Evolutionary conservation across 345 rosid genomes (phyloP), one percentile per base, ranked within the genome.

Genomic region (Salix caprea): DNA sequence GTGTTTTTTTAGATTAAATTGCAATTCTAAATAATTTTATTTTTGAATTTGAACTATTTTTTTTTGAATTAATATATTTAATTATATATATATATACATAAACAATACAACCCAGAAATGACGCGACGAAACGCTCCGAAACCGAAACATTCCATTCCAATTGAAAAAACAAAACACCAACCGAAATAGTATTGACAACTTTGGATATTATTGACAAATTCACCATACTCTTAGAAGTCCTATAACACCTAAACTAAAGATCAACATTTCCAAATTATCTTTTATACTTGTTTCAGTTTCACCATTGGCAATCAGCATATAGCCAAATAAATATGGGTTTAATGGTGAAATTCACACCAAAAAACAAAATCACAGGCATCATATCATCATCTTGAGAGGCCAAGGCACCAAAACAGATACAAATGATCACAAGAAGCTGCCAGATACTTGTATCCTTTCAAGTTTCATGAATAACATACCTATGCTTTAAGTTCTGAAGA

Each of bases 121-220:
- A 1, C 34, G 1, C 0, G 34, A 0, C 34, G 0, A 4, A 32
- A 32, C 34, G 5, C 5, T 32, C 1, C 34, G 5, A 32, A 32
- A 32, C 5, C 0, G 0, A 32, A 32, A 32, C 1, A 32, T 32
- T 32, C 1, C 34, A 32, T 32, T 4, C 34, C 34, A 32, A 32
- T 32, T 32, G 5, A 32, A 32, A 32, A 32, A 32, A 32, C 34
- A 3, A 32, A 32, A 1, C 2, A 32, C 0, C 34, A 4, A 32
- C 5, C 34, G 0, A 32, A 32, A 32, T 4, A 0, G 5, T 32
- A 32, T 32, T 4, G 34, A 32, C 34, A 32, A 32, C 34, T 32
- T 32, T 32, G 5, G 28, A 56, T 56, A 56, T n/a, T 1, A 56
- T 56, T 21, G 26, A 56, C 26, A 56, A 56, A 56, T n/a, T 56